These are phyloP conservation scores for Ambrosia trifida DNA, from an alignment of 129 eudicot species.

Conservation along the genomic window DNA sequence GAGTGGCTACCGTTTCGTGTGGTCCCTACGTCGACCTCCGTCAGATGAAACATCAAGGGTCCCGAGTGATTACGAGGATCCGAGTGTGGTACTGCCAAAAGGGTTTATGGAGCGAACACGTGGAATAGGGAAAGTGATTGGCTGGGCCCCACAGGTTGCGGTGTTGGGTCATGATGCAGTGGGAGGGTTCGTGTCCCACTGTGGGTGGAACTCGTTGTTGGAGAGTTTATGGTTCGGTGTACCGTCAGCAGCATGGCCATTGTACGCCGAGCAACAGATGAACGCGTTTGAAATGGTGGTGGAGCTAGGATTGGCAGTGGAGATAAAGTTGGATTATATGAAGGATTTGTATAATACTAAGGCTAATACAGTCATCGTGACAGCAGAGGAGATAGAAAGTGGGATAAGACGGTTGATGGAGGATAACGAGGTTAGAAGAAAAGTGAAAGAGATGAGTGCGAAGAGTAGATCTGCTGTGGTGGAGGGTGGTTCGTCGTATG, in stretches of 20 bases:
- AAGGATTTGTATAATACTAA: not conserved
- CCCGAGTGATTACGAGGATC: slow-evolving; percentile 1
- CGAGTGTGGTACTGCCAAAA: slow-evolving; percentile 22
- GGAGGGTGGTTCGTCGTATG: slow-evolving; percentile 40
- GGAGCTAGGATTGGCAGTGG: slow-evolving; percentile 42
- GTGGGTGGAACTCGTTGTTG: slow-evolving; percentile 40
- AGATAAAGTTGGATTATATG: slow-evolving; percentile 29
- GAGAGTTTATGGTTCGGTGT: slow-evolving; percentile 45
- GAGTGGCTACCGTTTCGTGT: slow-evolving; percentile 40
- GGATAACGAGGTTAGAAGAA: slow-evolving; percentile 12
- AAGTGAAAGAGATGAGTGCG: slow-evolving; percentile 33
- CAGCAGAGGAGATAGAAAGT: slow-evolving; percentile 26
- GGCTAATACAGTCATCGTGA: not conserved
- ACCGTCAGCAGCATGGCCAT: slow-evolving; percentile 41
- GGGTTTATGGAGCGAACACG: slow-evolving; percentile 39
- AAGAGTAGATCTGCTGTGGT: slow-evolving; percentile 32
- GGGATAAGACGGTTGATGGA: slow-evolving; percentile 36
- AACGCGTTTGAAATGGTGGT: slow-evolving; percentile 44
- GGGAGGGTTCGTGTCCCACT: slow-evolving; percentile 45
- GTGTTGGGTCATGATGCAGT: slow-evolving; percentile 34
- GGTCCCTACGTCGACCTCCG: slow-evolving; percentile 42
- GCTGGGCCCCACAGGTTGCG: slow-evolving; percentile 47
- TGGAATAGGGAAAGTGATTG: slow-evolving; percentile 27
- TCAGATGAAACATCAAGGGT: not conserved
- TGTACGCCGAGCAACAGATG: slow-evolving; percentile 45